Percentiles rank a stretch among this genome's conserved stretches.
Conservation (phyloP, 192 early-diverging fungal genomes). For the Phycomyces blakesleeanus region DNA sequence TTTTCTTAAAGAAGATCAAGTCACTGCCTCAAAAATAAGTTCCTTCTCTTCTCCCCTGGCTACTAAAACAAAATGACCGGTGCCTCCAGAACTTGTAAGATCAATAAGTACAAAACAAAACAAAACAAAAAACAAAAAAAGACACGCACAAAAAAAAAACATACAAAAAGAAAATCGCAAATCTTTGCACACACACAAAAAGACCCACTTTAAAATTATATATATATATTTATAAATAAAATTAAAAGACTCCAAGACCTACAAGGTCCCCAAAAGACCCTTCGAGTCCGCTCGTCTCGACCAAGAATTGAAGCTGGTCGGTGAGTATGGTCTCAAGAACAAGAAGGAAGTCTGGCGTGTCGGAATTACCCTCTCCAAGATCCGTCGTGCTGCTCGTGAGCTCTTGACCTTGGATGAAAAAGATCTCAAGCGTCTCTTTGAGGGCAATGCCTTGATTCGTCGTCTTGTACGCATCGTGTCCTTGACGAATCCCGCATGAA, state of each 20-base stretch:
- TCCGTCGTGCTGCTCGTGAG: slow-evolving; percentile 99
- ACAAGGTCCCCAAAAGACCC: slow-evolving; percentile 96
- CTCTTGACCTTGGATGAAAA: slow-evolving; percentile 94
- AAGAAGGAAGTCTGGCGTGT: slow-evolving; percentile 99
- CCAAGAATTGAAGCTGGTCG: slow-evolving; percentile 89
- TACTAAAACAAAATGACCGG: slow-evolving; percentile 30
- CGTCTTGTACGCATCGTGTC: slow-evolving; percentile 96
- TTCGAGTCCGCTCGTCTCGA: slow-evolving; percentile 98
- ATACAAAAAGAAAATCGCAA: too few species aligned
- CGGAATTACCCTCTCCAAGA: slow-evolving; percentile 94
- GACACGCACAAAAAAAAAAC: too few species aligned
- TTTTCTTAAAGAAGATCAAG: slow-evolving; percentile 4
- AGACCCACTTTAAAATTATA: too few species aligned
- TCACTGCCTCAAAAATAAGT: not conserved
- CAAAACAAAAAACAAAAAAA: too few species aligned
- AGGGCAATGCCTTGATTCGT: slow-evolving; percentile 98
- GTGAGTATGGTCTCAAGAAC: slow-evolving; percentile 97
- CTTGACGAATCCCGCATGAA: slow-evolving; percentile 96
- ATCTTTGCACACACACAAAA: too few species aligned
- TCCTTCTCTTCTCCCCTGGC: slow-evolving; percentile 20
- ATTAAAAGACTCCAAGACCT: slow-evolving; percentile 65
- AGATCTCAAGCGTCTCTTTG: slow-evolving; percentile 96
- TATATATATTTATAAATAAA: too few species aligned
- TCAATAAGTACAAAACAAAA: not conserved
- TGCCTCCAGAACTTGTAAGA: slow-evolving; percentile 23